These are phyloP conservation scores for Alternaria rosae DNA, from an alignment of 2,329 filamentous ascomycete genomes.

Conservation along the genomic window DNA sequence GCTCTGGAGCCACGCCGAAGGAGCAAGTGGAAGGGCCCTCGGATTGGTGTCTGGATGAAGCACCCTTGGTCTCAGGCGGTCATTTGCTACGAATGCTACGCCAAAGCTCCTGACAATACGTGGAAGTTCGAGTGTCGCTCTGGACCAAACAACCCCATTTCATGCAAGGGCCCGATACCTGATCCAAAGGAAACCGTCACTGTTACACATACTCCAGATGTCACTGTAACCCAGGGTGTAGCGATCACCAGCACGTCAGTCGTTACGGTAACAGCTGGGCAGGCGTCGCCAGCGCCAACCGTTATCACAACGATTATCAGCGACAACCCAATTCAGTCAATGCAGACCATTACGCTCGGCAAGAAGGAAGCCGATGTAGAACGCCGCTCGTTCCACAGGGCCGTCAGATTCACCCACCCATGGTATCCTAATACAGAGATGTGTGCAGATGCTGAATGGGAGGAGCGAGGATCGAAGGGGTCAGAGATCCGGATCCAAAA, in stretches of 20 bases:
- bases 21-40: slow-evolving; percentile 8
- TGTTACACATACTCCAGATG: slow-evolving; percentile 4
- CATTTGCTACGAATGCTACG: slow-evolving; percentile 38
- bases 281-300: too few species aligned
- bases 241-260: background rate
- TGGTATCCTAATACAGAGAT: slow-evolving; percentile 3
- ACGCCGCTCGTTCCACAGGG: slow-evolving; percentile 29
- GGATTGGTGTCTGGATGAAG: slow-evolving; percentile 31
- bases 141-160: slow-evolving; percentile 5
- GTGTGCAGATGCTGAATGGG: slow-evolving; percentile 34
- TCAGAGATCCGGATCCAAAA: slow-evolving; percentile 25
- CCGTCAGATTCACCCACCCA: slow-evolving; percentile 25
- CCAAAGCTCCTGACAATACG: slow-evolving; percentile 13
- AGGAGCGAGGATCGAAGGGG: slow-evolving; percentile 22
- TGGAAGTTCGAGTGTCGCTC: slow-evolving; percentile 27
- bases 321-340: background rate
- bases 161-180: slow-evolving; percentile 14
- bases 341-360: background rate
- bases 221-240: background rate
- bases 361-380: background rate
- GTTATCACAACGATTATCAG: background rate
- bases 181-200: background rate
- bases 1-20: slow-evolving; percentile 11
- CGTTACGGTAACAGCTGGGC: background rate
- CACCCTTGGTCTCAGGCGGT: slow-evolving; percentile 32